Evolutionary conservation across 2,329 filamentous ascomycete species (phyloP), one percentile per base, ranked within the genome.

Genomic region (Ceratocystis colombiana): DNA sequence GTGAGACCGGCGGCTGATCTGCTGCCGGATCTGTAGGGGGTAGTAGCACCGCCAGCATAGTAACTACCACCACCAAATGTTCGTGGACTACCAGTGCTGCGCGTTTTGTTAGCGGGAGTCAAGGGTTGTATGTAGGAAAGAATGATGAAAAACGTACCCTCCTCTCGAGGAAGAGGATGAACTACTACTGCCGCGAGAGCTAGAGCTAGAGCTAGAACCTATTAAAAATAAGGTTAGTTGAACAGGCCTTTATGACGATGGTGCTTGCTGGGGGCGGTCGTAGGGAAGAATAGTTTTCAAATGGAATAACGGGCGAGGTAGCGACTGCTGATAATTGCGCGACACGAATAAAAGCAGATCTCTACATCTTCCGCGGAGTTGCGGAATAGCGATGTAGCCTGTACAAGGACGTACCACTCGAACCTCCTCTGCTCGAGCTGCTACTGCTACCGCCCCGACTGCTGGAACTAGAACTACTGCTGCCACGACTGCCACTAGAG

Each of bases 31-130:
- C 71, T 68, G 75, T 88, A 93, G 1, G 89, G 87, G 0, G 73
- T 72, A 2, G 76, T 68, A 0, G 84, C 80, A 62, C 89, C 89
- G 62, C 87, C 87, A 46, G 82, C 81, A 72, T 90, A 91, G 74
- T 81, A 88, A 64, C 73, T 71, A 6, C 86, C 85, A 46, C 84
- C 84, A 57, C 84, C 86, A 71, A 81, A 90, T 0, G 72, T 68
- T 2, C 83, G 84, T 17, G 76, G 71, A 0, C 80, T 75, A 17
- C 87, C 86, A 64, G 80, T 82, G 67, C 87, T 86, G 5, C 45
- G 65, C 50, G 55, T 57, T 69, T 62, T 67, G 67, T 63, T 48
- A 50, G 41, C 65, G 55, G 22, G 53, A 62, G 62, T 67, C 48
- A 30, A 61, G 64, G 41, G 46, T 64, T 10, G 46, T 46, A 48